Conservation (phyloP, 768 basidiomycete species). For the Boletales sp. region DNA sequence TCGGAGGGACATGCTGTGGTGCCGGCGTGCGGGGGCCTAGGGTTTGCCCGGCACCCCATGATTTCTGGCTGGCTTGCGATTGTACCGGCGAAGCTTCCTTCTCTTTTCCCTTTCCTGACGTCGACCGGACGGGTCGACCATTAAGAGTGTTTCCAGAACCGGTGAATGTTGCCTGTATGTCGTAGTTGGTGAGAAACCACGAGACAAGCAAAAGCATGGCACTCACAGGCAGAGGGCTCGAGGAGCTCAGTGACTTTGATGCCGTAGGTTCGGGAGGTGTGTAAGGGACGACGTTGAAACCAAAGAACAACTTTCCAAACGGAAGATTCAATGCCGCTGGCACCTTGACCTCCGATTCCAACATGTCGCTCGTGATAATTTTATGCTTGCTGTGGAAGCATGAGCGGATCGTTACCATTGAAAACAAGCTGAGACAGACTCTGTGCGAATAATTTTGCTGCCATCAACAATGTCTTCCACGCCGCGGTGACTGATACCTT, state of each 20-base stretch:
- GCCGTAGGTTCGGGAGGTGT: constrained; percentile 42
- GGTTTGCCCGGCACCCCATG: constrained; percentile 49
- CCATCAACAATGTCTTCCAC: constrained; percentile 73
- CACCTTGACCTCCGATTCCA: constrained; percentile 72
- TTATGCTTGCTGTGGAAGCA: constrained; percentile 60
- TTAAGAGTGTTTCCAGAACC: constrained; percentile 69
- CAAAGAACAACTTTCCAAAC: constrained; percentile 94
- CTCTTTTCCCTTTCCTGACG: constrained; percentile 53
- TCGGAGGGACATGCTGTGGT: constrained; percentile 28
- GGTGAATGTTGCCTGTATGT: constrained; percentile 45
- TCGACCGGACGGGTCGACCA: constrained; percentile 40
- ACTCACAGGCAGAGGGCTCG: constrained; percentile 28
- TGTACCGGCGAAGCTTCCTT: constrained; percentile 36
- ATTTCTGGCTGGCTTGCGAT: constrained; percentile 29
- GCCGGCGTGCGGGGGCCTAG: constrained; percentile 37
- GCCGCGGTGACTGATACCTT: constrained; percentile 82
- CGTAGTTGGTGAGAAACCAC: not conserved
- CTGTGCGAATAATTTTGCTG: constrained; percentile 88
- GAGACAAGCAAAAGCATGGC: not conserved
- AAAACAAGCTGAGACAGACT: constrained; percentile 51
- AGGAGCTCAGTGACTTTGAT: constrained; percentile 26
- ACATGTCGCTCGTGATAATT: constrained; percentile 76
- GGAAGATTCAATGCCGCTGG: constrained; percentile 90
- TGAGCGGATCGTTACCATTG: constrained; percentile 5
- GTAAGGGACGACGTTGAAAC: constrained; percentile 78